A percentile compares a stretch with the other conserved stretches of the same genome.
phyloP scores from a whole-genome alignment of 768 basidiomycete genomes.

The Termitomyces sp. region DNA sequence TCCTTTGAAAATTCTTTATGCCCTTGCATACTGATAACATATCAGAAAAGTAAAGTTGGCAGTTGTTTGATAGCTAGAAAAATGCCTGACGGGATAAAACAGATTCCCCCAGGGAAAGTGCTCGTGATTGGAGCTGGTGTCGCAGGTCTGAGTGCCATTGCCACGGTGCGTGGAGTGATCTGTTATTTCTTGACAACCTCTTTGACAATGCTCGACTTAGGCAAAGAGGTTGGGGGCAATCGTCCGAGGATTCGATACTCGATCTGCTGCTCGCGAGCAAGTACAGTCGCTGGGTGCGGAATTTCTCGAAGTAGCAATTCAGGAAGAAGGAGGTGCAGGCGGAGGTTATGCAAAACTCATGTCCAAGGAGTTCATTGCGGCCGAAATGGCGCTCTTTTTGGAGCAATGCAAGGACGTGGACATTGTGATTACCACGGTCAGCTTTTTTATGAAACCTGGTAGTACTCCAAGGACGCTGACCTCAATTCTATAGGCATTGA shows the following conservation, averaged over 20 bases:
- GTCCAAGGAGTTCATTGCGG: constrained; percentile 87
- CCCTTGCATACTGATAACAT: background rate
- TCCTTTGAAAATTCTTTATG: background rate
- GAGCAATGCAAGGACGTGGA: constrained; percentile 89
- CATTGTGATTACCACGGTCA: constrained; percentile 81
- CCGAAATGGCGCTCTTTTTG: constrained; percentile 87
- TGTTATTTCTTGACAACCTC: background rate
- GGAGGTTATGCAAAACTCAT: constrained; percentile 91
- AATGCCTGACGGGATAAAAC: constrained; percentile 8
- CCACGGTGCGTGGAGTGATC: constrained; percentile 50
- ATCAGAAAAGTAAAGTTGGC: constrained; percentile 30
- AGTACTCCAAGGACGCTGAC: background rate
- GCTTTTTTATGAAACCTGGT: constrained; percentile 15
- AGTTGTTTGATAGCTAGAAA: background rate
- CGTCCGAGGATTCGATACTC: constrained; percentile 85
- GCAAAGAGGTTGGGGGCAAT: constrained; percentile 84
- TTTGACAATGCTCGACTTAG: constrained; percentile 30
- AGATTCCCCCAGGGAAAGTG: constrained; percentile 88
- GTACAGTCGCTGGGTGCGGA: constrained; percentile 89
- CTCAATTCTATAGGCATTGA: constrained; percentile 54
- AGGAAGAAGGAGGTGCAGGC: constrained; percentile 80
- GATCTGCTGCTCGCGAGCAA: constrained; percentile 83
- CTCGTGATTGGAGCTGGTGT: constrained; percentile 88
- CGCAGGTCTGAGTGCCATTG: constrained; percentile 85
- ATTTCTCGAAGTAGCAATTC: constrained; percentile 76